A percentile compares a stretch with the other conserved stretches of the same genome.
phyloP scores from a whole-genome alignment of 345 rosid genomes.

The Gossypium raimondii region DNA sequence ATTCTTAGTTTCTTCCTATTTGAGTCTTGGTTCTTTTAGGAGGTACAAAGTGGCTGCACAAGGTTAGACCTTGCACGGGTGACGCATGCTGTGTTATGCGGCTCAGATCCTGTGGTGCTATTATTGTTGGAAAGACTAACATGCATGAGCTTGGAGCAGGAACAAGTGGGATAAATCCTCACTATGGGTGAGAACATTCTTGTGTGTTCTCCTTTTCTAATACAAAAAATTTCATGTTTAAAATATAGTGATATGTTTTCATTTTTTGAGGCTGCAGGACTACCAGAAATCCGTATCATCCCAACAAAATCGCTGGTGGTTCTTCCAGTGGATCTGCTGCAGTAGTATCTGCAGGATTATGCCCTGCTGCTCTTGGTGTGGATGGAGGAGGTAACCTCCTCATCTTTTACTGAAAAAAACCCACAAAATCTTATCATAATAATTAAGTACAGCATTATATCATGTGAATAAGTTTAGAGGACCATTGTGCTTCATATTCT shows the following conservation, averaged over 20 bases:
- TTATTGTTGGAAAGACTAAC: conserved; percentile 66
- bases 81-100: conserved; percentile 60
- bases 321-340: conserved; percentile 85
- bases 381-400: conserved; percentile 65
- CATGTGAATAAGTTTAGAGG: not conserved
- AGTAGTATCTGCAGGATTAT: conserved; percentile 63
- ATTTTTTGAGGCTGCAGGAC: conserved; percentile 28
- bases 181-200: conserved; percentile 43
- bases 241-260: not conserved
- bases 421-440: not conserved
- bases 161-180: conserved; percentile 77
- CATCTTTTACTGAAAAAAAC: not conserved
- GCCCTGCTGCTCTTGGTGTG: conserved; percentile 77
- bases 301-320: conserved; percentile 51
- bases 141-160: conserved; percentile 90
- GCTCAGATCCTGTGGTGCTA: conserved; percentile 60
- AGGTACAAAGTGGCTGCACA: conserved; percentile 75
- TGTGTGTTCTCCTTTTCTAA: not conserved
- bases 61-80: conserved; percentile 39
- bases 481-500: not conserved
- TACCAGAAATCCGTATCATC: conserved; percentile 57
- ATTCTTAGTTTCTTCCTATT: not conserved
- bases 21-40: conserved; percentile 32
- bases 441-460: not conserved
- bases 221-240: not conserved